Evolutionary conservation across 2,329 filamentous ascomycete species (phyloP).

Genomic region (Piedraia hortae): DNA sequence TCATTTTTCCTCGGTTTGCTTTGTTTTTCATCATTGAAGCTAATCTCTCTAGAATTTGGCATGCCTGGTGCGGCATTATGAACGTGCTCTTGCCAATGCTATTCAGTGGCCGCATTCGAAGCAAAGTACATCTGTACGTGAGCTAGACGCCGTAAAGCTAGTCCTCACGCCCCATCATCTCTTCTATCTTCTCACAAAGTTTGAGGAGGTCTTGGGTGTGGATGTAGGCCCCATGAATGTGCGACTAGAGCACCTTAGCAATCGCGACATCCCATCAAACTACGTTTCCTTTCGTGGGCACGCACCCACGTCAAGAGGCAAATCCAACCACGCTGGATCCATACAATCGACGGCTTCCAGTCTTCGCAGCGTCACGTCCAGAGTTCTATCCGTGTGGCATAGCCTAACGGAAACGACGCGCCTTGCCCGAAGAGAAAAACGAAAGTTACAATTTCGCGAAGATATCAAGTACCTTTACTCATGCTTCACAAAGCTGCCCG

Average conservation of each 20-base stretch:
- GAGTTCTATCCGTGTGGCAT: conserved; percentile 81
- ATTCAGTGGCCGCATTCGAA: conserved; percentile 51
- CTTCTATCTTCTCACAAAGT: conserved; percentile 83
- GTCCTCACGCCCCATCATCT: conserved; percentile 87
- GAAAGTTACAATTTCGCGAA: conserved; percentile 57
- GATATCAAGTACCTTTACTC: conserved; percentile 94
- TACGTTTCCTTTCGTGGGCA: conserved; percentile 89
- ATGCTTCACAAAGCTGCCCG: conserved; percentile 93
- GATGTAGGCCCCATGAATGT: conserved; percentile 89
- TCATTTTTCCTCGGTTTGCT: conserved; percentile 1
- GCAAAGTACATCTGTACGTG: conserved; percentile 34
- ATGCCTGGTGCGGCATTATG: conserved; percentile 85
- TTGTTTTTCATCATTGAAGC: too few species aligned
- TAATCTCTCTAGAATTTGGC: conserved; percentile 46
- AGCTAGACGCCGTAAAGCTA: conserved; percentile 66
- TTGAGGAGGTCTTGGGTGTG: conserved; percentile 69
- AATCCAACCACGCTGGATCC: conserved; percentile 60
- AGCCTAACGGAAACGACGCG: conserved; percentile 64
- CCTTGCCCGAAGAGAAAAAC: conserved; percentile 60
- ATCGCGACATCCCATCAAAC: conserved; percentile 59
- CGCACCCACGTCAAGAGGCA: conserved; percentile 51
- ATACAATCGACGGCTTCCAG: conserved; percentile 92
- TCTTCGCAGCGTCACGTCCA: conserved; percentile 89
- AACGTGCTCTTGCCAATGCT: conserved; percentile 89
- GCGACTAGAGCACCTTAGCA: conserved; percentile 77